Conservation (phyloP, 805 yeast genomes). For the Metschnikowia drakensbergensis region DNA sequence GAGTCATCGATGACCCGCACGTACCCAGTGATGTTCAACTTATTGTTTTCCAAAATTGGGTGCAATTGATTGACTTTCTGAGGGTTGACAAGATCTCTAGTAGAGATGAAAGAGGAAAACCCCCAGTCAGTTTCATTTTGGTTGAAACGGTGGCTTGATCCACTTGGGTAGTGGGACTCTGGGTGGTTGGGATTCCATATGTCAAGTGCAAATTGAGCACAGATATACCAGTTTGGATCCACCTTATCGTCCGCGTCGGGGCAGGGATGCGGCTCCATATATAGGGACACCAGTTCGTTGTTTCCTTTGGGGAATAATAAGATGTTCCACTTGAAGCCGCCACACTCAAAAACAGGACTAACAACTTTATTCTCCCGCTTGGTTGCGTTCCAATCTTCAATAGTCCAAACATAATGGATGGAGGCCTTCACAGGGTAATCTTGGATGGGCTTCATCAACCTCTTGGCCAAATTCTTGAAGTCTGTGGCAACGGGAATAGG, state of each 20-base stretch:
- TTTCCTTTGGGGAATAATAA: conserved; percentile 78
- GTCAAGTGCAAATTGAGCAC: conserved; percentile 85
- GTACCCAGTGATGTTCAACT: conserved; percentile 69
- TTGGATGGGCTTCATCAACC: conserved; percentile 35
- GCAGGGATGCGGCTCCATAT: conserved; percentile 68
- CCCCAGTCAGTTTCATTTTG: conserved; percentile 92
- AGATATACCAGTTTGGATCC: conserved; percentile 67
- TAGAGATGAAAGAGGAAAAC: conserved; percentile 61
- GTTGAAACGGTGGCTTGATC: conserved; percentile 76
- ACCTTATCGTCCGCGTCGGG: conserved; percentile 24
- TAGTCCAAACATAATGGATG: conserved; percentile 46
- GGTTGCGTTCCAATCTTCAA: conserved; percentile 42
- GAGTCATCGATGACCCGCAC: conserved; percentile 79
- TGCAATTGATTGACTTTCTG: conserved; percentile 21
- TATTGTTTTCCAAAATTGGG: conserved; percentile 49
- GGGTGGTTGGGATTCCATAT: conserved; percentile 80
- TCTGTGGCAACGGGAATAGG: conserved; percentile 29
- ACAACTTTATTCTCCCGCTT: conserved; percentile 44
- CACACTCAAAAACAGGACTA: conserved; percentile 49
- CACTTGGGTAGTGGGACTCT: conserved; percentile 51
- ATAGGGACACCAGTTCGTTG: conserved; percentile 58
- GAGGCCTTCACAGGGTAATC: conserved; percentile 38
- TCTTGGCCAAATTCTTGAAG: conserved; percentile 23
- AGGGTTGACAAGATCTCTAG: conserved; percentile 40
- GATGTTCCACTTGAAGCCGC: conserved; percentile 64